These are phyloP conservation scores for Protostelium mycophagum DNA, from an alignment of 78 protist species.

Conservation along the genomic window DNA sequence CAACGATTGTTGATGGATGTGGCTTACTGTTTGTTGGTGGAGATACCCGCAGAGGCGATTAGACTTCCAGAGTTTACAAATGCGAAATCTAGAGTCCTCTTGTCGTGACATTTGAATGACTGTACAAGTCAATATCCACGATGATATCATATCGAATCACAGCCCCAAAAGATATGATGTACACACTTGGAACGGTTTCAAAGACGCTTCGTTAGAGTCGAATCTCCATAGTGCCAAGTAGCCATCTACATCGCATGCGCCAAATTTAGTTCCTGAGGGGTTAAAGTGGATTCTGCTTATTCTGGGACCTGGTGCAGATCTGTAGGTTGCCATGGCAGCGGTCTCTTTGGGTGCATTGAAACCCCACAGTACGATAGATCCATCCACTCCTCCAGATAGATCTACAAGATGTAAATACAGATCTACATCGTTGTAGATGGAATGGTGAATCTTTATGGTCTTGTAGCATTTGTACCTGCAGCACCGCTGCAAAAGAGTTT, in stretches of 20 bases:
- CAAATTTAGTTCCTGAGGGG: constrained; percentile 52
- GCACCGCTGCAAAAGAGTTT: too few relatives aligned
- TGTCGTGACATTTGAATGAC: constrained; percentile 28
- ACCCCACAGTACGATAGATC: constrained; percentile 45
- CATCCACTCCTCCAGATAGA: constrained; percentile 56
- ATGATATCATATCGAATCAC: too few relatives aligned
- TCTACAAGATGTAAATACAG: neutral
- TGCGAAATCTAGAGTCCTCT: constrained; percentile 46
- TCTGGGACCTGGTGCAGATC: constrained; percentile 34
- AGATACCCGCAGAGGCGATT: constrained; percentile 50
- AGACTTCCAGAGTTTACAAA: constrained; percentile 38
- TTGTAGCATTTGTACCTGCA: too few relatives aligned
- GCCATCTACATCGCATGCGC: constrained; percentile 58
- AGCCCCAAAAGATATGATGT: neutral
- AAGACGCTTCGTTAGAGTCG: constrained; percentile 33
- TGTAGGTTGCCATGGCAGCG: constrained; percentile 37
- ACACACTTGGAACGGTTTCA: constrained; percentile 32
- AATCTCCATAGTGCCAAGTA: constrained; percentile 50
- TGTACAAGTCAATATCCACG: neutral
- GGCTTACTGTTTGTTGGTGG: neutral
- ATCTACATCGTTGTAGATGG: too few relatives aligned
- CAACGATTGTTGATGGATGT: neutral
- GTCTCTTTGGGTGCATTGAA: constrained; percentile 22
- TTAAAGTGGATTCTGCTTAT: constrained; percentile 29
- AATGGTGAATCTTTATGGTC: too few relatives aligned